Evolutionary conservation across 2,329 filamentous ascomycete species (phyloP).

Genomic region (Trichoderma brevicompactum): DNA sequence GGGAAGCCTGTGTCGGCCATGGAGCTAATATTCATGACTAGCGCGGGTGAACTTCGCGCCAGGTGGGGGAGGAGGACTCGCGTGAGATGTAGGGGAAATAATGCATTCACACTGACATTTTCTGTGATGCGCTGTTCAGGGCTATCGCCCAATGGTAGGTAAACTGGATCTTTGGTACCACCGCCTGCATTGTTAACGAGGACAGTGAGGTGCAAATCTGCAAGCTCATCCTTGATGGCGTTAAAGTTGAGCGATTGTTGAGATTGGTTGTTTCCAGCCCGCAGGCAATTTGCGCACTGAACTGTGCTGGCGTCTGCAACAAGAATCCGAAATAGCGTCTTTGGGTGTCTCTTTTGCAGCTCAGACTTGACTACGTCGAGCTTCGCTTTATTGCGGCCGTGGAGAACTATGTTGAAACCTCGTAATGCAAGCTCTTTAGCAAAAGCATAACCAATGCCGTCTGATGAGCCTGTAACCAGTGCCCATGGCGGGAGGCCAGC

Average conservation of each 20-base stretch:
- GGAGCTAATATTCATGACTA: constrained; percentile 58
- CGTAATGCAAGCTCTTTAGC: constrained; percentile 53
- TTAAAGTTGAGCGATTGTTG: constrained; percentile 30
- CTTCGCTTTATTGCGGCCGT: constrained; percentile 58
- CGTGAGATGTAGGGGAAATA: constrained; percentile 56
- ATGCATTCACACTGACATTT: constrained; percentile 53
- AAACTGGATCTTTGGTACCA: constrained; percentile 38
- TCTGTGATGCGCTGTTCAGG: constrained; percentile 43
- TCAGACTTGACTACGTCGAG: constrained; percentile 47
- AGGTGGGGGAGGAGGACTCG: constrained; percentile 49
- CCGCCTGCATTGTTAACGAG: constrained; percentile 62
- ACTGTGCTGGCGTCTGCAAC: constrained; percentile 48
- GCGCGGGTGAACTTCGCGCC: constrained; percentile 44
- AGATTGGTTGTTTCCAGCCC: background rate
- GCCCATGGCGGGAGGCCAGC: constrained; percentile 44
- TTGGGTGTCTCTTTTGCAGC: constrained; percentile 48
- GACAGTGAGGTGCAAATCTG: constrained; percentile 52
- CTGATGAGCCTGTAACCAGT: constrained; percentile 57
- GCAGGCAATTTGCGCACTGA: constrained; percentile 3
- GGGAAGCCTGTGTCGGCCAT: constrained; percentile 52
- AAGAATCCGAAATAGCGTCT: constrained; percentile 45
- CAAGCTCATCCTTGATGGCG: constrained; percentile 30
- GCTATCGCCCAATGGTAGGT: constrained; percentile 43
- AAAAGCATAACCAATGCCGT: constrained; percentile 59
- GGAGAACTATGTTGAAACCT: constrained; percentile 62